Percentiles rank a stretch among this genome's conserved stretches.
phyloP scores from a whole-genome alignment of 2,329 filamentous ascomycete genomes.

The Colletotrichum echinochloae region DNA sequence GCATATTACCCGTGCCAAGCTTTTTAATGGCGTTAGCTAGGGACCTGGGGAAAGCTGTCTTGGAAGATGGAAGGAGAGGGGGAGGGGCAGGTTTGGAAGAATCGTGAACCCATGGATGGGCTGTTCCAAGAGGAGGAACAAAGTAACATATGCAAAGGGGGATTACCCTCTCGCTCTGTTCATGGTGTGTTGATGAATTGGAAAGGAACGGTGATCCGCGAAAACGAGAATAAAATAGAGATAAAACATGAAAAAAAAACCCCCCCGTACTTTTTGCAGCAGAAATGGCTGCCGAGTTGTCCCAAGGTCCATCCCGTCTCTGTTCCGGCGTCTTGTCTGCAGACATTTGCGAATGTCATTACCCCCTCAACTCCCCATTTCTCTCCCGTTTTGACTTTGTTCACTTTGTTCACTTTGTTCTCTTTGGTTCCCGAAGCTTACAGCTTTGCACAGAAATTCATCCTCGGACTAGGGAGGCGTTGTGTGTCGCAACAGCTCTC shows the following conservation, averaged over 20 bases:
- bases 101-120: background rate
- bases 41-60: conserved; percentile 33
- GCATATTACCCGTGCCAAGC: conserved; percentile 37
- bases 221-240: no score
- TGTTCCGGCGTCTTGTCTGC: conserved; percentile 1
- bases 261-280: conserved; percentile 21
- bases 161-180: conserved; percentile 9
- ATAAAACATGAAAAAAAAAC: no score
- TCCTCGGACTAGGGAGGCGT: background rate
- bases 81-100: background rate
- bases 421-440: background rate
- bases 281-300: background rate
- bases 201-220: background rate
- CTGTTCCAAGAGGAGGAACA: no score
- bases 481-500: background rate
- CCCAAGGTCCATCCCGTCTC: conserved; percentile 11
- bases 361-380: background rate
- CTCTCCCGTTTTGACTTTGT: background rate
- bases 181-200: background rate
- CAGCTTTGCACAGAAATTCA: background rate
- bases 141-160: background rate
- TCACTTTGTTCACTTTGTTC: no score
- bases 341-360: conserved; percentile 13
- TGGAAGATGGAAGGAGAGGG: background rate
- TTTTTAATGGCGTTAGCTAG: conserved; percentile 33